Base-by-base conservation (phyloP, 768 basidiomycete species). In the Phanerochaete sordida region DNA sequence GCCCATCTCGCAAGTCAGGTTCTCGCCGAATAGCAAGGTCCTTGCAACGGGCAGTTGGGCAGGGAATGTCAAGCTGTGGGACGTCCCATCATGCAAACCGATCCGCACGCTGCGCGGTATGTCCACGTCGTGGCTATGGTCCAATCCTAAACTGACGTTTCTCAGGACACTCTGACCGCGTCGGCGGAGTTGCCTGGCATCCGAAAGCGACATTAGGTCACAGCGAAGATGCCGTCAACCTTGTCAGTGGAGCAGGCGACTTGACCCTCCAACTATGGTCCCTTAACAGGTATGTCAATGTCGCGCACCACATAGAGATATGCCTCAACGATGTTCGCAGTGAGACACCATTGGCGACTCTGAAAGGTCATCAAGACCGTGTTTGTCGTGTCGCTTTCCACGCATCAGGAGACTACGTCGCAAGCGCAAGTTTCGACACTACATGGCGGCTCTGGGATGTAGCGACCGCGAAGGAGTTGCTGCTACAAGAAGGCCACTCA, bases 361-460 rank as follows among this genome's bases (percentile, higher is more conserved):
- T 99, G 72, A 84, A 86, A 73, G 97, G 97, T 1, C 97, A 98
- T 70, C 82, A 87, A 69, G 89, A 87, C 60, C 89, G 97, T 23
- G 87, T 99, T 2, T 95, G 93, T 71, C 86, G 97, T 16, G 90
- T 98, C 23, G 93, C 91, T 0, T 99, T 98, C 74, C 97, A 99
- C 73, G 95, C 97, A 1, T 96, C 94, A 0, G 97, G 97, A 1
- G 77, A 88, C 47, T 98, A 95, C 71, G 84, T 97, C 28, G 95
- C 91, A 1, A 95, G 93, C 62, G 95, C 97, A 0, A 93, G 92
- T 63, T 98, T 95, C 67, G 97, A 99, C 73, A 96, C 93, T 16
- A 92, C 96, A 27, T 99, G 97, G 97, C 79, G 97, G 46, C 73
- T 98, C 55, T 99, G 97, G 97, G 96, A 99, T 73, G 88, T 94